Base-by-base conservation (phyloP, 176 grass and related monocot species). In the Triticum timopheevii region DNA sequence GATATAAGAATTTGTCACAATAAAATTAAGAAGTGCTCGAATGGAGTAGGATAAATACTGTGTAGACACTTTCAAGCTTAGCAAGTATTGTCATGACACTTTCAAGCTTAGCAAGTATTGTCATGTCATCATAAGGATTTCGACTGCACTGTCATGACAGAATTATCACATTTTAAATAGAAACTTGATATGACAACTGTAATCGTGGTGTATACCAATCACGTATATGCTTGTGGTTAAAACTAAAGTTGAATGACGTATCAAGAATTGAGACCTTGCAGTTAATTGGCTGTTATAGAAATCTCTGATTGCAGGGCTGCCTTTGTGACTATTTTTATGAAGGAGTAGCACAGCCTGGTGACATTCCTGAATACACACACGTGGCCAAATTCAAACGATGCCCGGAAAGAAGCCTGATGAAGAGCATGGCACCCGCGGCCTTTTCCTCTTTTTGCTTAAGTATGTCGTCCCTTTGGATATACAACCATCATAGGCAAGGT, bases 21-120 rank as follows among this genome's bases (percentile, higher is more conserved):
- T 30, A 76, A 67, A 52, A 31, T 79, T 80, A 39, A 23, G 69
- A 62, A 66, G 13, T 42, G 74, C 8, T 4, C 8, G 12, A 76
- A 70, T n/a, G 5, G 11, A 78, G 8, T 17, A 58, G 64, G 25
- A 69, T 73, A 79, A 65, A 30, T 30, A 30, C 28, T 30, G 28
- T 30, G 28, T 30, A 30, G 28, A 96, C 75, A 83, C 92, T 87
- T 91, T 94, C 92, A 84, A 96, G 91, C 77, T 94, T 99, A 81
- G 89, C 92, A 45, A 99, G 77, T 61, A 94, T 47, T 15, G 92
- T 30, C 28, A 30, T 96, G 75, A 96, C 75, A 83, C 92, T 87
- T 91, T 94, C 92, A 84, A 96, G 91, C 77, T 94, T 99, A 81
- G 89, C 92, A 45, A 99, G 77, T 61, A 94, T 47, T 15, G 92